Evolutionary conservation across 352 stramenopile genomes (phyloP).

Genomic region (Globisporangium emineosum): DNA sequence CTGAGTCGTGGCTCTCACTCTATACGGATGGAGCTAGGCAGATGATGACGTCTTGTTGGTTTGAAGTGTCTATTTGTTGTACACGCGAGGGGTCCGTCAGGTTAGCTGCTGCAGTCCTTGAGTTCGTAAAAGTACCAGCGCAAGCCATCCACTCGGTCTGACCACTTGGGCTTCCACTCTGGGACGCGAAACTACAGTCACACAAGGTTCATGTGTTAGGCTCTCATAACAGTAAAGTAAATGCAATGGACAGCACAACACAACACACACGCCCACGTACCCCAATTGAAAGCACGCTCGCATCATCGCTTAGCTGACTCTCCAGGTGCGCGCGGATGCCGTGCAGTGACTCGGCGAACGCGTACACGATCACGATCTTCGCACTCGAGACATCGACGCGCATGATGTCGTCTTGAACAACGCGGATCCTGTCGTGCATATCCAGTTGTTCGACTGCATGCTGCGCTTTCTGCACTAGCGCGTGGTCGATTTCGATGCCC

Average conservation of each 20-base stretch:
- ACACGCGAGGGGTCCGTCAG: neutral
- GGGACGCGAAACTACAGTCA: slow-evolving; percentile 68
- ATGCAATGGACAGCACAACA: neutral
- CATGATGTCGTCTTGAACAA: slow-evolving; percentile 65
- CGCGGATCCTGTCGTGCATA: slow-evolving; percentile 38
- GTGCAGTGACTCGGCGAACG: slow-evolving; percentile 72
- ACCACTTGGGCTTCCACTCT: slow-evolving; percentile 59
- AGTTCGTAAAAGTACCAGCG: slow-evolving; percentile 82
- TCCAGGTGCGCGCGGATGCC: slow-evolving; percentile 54
- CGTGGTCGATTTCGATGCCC: slow-evolving; percentile 64
- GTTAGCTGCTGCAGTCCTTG: slow-evolving; percentile 11
- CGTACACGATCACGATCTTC: slow-evolving; percentile 79
- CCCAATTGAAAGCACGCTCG: slow-evolving; percentile 73
- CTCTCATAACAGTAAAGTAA: neutral
- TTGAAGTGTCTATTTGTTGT: neutral
- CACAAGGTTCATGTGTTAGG: neutral
- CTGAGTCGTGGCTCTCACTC: neutral
- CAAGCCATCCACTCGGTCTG: slow-evolving; percentile 43
- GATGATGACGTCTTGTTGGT: neutral
- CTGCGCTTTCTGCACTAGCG: slow-evolving; percentile 41
- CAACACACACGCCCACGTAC: slow-evolving; percentile 28
- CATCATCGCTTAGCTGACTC: slow-evolving; percentile 31
- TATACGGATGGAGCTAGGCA: neutral
- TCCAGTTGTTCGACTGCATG: slow-evolving; percentile 18
- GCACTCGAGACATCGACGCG: slow-evolving; percentile 41